Percentiles rank a stretch among this genome's conserved stretches.
phyloP scores from a whole-genome alignment of 352 stramenopile genomes.

The Phytophthora foliorum region DNA sequence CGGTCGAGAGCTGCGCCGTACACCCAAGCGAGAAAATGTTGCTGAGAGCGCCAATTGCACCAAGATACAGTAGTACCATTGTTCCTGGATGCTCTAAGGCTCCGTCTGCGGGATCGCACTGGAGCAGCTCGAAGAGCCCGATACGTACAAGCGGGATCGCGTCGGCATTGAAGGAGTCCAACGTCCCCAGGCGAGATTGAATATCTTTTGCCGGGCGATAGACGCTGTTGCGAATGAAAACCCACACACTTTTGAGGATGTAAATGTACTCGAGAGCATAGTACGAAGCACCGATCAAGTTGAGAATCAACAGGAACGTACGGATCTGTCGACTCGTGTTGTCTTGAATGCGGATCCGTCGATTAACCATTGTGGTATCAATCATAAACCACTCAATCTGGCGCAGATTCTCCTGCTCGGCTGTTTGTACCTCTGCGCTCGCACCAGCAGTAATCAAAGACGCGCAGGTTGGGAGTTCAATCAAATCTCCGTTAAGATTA shows the following conservation, averaged over 20 bases:
- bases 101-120: conserved; percentile 39
- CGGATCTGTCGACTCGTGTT: conserved; percentile 53
- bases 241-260: conserved; percentile 38
- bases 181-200: background rate
- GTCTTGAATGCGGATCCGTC: conserved; percentile 47
- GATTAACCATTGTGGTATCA: conserved; percentile 31
- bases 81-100: conserved; percentile 42
- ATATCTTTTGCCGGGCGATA: conserved; percentile 22
- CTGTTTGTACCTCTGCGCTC: background rate
- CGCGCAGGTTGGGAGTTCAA: conserved; percentile 31
- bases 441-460: conserved; percentile 21
- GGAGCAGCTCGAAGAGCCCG: conserved; percentile 27
- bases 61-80: conserved; percentile 51
- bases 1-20: conserved; percentile 35
- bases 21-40: conserved; percentile 57
- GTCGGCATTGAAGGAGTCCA: conserved; percentile 19
- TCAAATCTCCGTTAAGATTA: conserved; percentile 25
- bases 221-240: conserved; percentile 36
- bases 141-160: conserved; percentile 7
- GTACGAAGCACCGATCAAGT: conserved; percentile 43
- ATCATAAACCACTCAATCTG: conserved; percentile 51
- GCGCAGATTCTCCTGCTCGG: conserved; percentile 35
- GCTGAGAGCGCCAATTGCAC: conserved; percentile 47
- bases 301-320: conserved; percentile 46
- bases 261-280: conserved; percentile 49